Conservation (phyloP, 2,329 filamentous ascomycete species). For the Xylariaceae sp. region DNA sequence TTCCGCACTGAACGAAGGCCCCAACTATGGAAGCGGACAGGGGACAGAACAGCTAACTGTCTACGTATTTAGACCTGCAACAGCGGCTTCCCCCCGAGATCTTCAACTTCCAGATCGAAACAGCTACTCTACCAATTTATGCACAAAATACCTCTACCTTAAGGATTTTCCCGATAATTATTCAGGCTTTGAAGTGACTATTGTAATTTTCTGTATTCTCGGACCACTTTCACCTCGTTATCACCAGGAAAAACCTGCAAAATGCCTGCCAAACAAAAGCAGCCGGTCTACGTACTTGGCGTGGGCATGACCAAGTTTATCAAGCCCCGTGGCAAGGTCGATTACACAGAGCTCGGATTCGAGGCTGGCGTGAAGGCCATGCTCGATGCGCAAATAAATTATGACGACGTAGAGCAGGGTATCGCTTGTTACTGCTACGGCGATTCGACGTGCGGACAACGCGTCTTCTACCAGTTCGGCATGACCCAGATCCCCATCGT, state of each 20-base stretch:
- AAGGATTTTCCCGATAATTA: no score
- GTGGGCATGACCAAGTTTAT: constrained; percentile 99
- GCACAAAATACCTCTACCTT: no score
- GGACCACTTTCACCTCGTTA: no score
- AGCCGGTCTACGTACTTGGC: constrained; percentile 83
- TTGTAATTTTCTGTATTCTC: no score
- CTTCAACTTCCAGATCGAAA: no score
- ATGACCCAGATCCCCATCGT: constrained; percentile 96
- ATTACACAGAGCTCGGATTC: constrained; percentile 93
- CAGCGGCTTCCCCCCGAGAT: no score
- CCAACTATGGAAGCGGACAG: background rate
- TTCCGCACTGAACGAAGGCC: background rate
- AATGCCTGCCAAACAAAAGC: constrained; percentile 58
- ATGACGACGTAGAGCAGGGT: constrained; percentile 94
- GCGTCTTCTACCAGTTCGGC: constrained; percentile 98
- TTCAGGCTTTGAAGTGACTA: no score
- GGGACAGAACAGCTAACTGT: no score
- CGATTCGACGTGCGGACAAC: constrained; percentile 91
- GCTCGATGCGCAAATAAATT: constrained; percentile 86
- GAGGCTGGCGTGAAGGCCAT: constrained; percentile 90
- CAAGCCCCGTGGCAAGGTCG: constrained; percentile 91
- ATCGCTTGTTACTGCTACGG: constrained; percentile 99
- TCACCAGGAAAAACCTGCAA: constrained; percentile 21
- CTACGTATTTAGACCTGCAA: no score
- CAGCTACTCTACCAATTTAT: no score